Base-by-base conservation (phyloP, 495 filamentous ascomycete species). In the Penicillium bialowiezense region DNA sequence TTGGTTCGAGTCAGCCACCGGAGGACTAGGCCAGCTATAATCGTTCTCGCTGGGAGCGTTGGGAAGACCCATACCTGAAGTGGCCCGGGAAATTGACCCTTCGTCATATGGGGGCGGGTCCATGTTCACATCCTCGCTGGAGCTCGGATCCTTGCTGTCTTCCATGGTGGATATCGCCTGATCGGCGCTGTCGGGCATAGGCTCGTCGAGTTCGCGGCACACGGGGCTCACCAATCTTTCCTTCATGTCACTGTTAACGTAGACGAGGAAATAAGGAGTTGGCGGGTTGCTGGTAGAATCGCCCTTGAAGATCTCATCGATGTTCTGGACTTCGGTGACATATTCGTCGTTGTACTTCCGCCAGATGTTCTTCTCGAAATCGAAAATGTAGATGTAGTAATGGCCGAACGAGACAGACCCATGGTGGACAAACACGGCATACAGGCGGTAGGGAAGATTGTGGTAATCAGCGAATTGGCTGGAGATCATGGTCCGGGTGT, bases 351-450 rank as follows among this genome's bases (percentile, higher is more conserved):
- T 97, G 75, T 97, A 98, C 59, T 88, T 89, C 41, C 89, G 86
- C 90, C 93, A 98, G 37, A 91, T 69, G 14, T 85, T 74, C 29
- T 79, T 75, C 44, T 82, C 74, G 64, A 95, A 95, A 65, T 97
- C 93, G 61, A 83, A 86, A 56, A 98, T 95, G 76, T 91, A 97
- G 49, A 97, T 90, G 82, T 89, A 99, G 72, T 97, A 99, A 65
- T 98, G 93, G 1, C 93, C 93, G 41, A 86, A 87, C 14, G 67
- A 71, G 2, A 76, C 80, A 32, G 73, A 77, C 7, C 81, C 95
- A 4, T 85, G 80, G 60, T 99, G 95, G 41, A 96, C 89, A 64
- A 97, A 92, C 17, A 97, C 87, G 0, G 93, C 88, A 48, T 95
- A 89, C 10, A 99, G 81, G n/a, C 79, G 82, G 64, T 97, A 99